Evolutionary conservation across 768 basidiomycete species (phyloP).

Genomic region (Amanita jacksonii): DNA sequence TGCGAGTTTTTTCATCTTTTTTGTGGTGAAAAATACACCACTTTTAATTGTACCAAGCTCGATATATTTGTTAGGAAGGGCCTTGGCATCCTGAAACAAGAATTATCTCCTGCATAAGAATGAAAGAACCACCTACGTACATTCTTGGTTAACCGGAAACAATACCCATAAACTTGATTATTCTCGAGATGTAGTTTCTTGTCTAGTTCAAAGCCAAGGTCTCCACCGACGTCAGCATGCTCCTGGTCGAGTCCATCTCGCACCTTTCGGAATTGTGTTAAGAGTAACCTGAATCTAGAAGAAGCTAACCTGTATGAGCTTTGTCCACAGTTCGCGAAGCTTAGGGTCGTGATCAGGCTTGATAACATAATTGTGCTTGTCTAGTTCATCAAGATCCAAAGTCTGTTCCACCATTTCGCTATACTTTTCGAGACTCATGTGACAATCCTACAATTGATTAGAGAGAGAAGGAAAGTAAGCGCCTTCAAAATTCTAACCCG

Average conservation of each 20-base stretch:
- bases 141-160: conserved; percentile 85
- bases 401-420: conserved; percentile 94
- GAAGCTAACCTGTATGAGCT: conserved; percentile 44
- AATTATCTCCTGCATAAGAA: not conserved
- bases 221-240: conserved; percentile 57
- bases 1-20: conserved; percentile 57
- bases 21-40: conserved; percentile 86
- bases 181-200: conserved; percentile 97
- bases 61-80: conserved; percentile 60
- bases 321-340: conserved; percentile 57
- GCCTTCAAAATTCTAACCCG: conserved; percentile 29
- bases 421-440: conserved; percentile 62
- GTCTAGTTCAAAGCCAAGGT: conserved; percentile 75
- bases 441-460: conserved; percentile 42
- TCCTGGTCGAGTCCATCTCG: conserved; percentile 80
- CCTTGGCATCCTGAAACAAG: conserved; percentile 63
- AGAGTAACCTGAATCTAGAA: not conserved
- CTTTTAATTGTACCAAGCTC: conserved; percentile 81
- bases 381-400: conserved; percentile 80
- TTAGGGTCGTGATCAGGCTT: conserved; percentile 83
- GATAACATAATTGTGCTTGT: conserved; percentile 82
- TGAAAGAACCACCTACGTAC: conserved; percentile 32
- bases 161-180: conserved; percentile 81
- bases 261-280: conserved; percentile 23
- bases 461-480: not conserved